Percentiles rank a stretch among this genome's conserved stretches.
Evolutionary conservation across 2,329 filamentous ascomycete species (phyloP).

Genomic region (Cladobotryum mycophilum): DNA sequence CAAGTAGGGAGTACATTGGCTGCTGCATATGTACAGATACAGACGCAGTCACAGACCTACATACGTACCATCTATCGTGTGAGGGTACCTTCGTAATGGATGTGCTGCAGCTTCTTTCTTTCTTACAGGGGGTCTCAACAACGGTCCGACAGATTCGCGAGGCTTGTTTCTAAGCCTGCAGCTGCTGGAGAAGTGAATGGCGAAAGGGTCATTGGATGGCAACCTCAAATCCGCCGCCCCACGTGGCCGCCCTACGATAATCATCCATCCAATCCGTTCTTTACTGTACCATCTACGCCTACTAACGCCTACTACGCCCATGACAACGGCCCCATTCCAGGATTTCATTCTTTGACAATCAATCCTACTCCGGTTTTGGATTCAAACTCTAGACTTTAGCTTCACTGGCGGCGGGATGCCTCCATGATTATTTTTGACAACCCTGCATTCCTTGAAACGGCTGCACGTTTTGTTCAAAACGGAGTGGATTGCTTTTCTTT

Average conservation of each 20-base stretch:
- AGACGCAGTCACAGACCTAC: not conserved
- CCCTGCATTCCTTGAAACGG: too few relatives aligned
- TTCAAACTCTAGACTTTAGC: not conserved
- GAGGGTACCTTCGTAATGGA: not conserved
- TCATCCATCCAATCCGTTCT: not conserved
- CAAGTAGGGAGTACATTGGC: not conserved
- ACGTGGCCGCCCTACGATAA: conserved; percentile 5
- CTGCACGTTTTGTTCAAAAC: too few relatives aligned
- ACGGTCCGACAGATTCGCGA: conserved; percentile 9
- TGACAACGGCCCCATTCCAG: not conserved
- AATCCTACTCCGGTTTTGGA: not conserved
- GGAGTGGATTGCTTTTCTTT: too few relatives aligned
- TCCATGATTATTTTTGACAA: not conserved
- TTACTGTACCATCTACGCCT: not conserved
- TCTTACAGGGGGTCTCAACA: conserved; percentile 2
- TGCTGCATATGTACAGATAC: not conserved
- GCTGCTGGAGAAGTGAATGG: not conserved
- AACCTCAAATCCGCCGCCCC: conserved; percentile 4
- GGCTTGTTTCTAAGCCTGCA: conserved; percentile 5
- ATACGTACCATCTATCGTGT: not conserved
- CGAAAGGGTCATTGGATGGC: not conserved
- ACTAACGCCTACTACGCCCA: too few relatives aligned
- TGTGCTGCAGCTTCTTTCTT: not conserved
- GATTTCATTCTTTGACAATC: not conserved
- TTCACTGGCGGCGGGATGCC: conserved; percentile 4